Evolutionary conservation across 768 basidiomycete species (phyloP).

Genomic region (Astraeus odoratus): DNA sequence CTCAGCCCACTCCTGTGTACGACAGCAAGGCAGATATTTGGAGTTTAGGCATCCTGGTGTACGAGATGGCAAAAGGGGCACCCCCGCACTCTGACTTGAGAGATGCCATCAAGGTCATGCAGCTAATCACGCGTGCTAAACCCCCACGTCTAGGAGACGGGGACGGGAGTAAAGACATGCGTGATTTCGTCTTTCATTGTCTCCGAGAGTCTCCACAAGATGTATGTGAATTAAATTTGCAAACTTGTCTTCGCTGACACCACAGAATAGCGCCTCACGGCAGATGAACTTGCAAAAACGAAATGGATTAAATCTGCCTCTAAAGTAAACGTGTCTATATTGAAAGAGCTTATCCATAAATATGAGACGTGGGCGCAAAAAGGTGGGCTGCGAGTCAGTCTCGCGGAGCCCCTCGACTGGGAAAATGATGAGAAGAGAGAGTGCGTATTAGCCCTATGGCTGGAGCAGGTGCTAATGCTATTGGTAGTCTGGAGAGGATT

Average conservation of each 20-base stretch:
- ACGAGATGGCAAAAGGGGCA: conserved; percentile 95
- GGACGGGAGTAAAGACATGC: conserved; percentile 78
- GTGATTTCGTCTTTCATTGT: conserved; percentile 80
- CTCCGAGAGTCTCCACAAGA: conserved; percentile 76
- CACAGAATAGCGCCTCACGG: conserved; percentile 61
- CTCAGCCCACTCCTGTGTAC: conserved; percentile 81
- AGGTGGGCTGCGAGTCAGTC: conserved; percentile 70
- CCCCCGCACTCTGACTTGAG: conserved; percentile 86
- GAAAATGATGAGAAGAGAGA: conserved; percentile 60
- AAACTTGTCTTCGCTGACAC: conserved; percentile 4
- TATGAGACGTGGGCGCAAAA: conserved; percentile 65
- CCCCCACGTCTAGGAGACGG: conserved; percentile 75
- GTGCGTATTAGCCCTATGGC: conserved; percentile 24
- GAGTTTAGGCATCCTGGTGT: conserved; percentile 94
- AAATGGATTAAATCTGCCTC: conserved; percentile 84
- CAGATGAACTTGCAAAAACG: conserved; percentile 81
- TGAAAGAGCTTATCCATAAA: conserved; percentile 77
- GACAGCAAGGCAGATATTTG: conserved; percentile 98
- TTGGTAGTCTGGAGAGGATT: conserved; percentile 14
- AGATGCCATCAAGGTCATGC: conserved; percentile 80
- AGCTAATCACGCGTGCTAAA: conserved; percentile 78
- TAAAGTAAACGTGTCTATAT: conserved; percentile 56
- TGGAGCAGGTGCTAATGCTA: conserved; percentile 5
- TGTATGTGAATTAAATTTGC: conserved; percentile 35
- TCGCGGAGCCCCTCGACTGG: conserved; percentile 67